Evolutionary conservation across 2,329 filamentous ascomycete species (phyloP).

Genomic region (Fusarium globosum): DNA sequence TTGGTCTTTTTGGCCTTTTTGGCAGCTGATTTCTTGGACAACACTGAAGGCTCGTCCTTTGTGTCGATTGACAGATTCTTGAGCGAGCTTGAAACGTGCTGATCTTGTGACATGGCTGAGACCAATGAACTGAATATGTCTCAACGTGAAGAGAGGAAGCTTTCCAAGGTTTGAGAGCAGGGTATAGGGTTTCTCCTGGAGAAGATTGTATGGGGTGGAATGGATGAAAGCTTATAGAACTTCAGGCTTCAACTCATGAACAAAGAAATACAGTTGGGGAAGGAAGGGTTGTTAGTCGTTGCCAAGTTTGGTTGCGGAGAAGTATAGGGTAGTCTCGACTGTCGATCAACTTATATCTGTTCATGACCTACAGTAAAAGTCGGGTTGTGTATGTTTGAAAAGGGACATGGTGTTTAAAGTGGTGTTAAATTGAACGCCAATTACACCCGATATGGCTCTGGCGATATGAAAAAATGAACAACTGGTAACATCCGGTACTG

Average conservation of each 20-base stretch:
- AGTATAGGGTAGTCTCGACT: slow-evolving; percentile 17
- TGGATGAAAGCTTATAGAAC: neutral
- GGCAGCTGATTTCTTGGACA: slow-evolving; percentile 40
- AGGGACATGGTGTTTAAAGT: accelerated
- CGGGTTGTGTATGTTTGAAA: neutral
- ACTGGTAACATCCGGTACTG: accelerated
- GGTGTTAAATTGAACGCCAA: no score
- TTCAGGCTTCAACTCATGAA: neutral
- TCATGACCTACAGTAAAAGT: neutral
- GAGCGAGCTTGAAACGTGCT: slow-evolving; percentile 46
- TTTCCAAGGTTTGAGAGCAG: neutral
- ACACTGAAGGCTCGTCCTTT: slow-evolving; percentile 29
- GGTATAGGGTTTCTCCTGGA: neutral
- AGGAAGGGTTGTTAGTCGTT: neutral
- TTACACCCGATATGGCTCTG: neutral
- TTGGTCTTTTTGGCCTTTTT: slow-evolving; percentile 40
- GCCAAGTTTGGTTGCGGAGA: slow-evolving; percentile 31
- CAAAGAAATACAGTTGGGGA: slow-evolving; percentile 5
- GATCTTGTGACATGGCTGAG: slow-evolving; percentile 38
- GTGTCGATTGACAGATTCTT: slow-evolving; percentile 48
- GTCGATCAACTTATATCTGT: neutral
- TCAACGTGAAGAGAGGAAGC: neutral
- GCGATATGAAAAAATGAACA: accelerated
- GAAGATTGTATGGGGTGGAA: neutral
- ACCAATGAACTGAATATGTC: neutral